Base-by-base conservation (phyloP, 495 filamentous ascomycete genomes). In the Acidomyces sp. region DNA sequence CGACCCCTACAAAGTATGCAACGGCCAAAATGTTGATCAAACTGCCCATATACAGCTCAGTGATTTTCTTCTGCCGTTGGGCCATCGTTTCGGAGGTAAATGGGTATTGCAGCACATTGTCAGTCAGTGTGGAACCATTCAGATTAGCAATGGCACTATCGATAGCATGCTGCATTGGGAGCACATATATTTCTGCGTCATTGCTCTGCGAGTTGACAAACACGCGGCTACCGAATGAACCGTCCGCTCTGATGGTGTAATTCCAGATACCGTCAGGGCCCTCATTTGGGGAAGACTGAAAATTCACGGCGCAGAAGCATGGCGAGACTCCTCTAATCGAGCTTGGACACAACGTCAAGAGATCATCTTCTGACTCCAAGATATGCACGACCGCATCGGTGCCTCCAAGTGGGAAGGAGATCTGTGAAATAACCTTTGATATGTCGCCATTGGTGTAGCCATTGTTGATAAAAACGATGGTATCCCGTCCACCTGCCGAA, bases 401-500 rank as follows among this genome's bases (percentile, higher is more conserved):
- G 12, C 43, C 55, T 18, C 48, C 58, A 9, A 75, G 66, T 21
- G 67, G 56, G n/a, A 58, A 54, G 3, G 70, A 62, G 28, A 92
- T 54, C 5, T 62, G 57, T 43, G 74, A 56, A 24, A 93, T 84
- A 24, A 88, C 73, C 12, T 65, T 62, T 39, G 80, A 70, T 37
- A 93, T 85, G 21, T 79, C 70, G 1, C 81, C 80, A 4, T 75
- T 78, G 6, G 56, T 59, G 27, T 78, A 65, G 18, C 81, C 80
- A 61, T 72, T 80, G 54, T 88, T 74, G 29, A 90, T 75, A 46
- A 93, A 83, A n/a, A 74, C 78, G n/a, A 93, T 60, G 13, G 63
- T 82, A 30, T 78, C 55, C 5, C 71, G 52, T 12, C 68, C 38
- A 3, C 59, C 64, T 7, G 41, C 38, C 3, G 74, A 64, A 7